phyloP scores from a whole-genome alignment of 169 alveolate genomes.

The Plasmodium gonderi region DNA sequence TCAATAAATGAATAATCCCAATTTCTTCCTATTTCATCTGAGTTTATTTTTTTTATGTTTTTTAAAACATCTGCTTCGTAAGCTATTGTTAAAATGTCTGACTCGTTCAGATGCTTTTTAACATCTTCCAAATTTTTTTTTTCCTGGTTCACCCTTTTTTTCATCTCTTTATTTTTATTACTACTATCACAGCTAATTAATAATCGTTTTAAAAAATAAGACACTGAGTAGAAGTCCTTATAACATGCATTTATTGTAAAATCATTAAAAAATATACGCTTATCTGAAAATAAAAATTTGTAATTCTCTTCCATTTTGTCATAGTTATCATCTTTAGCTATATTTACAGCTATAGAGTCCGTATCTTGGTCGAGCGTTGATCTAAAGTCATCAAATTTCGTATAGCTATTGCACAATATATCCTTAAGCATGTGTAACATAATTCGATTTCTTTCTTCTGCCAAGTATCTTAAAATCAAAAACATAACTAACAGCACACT shows the following conservation, averaged over 20 bases:
- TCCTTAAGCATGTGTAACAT: conserved; percentile 29
- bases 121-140: conserved; percentile 17
- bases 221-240: conserved; percentile 47
- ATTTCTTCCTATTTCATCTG: conserved; percentile 74
- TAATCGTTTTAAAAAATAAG: conserved; percentile 53
- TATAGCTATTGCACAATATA: conserved; percentile 6
- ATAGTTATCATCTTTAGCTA: conserved; percentile 20
- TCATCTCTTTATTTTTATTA: not conserved
- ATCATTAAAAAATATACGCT: conserved; percentile 49
- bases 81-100: conserved; percentile 62
- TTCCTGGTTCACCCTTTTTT: not conserved
- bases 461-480: conserved; percentile 21
- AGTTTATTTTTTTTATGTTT: conserved; percentile 55
- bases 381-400: not conserved
- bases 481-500: conserved; percentile 42
- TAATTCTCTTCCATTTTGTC: conserved; percentile 20
- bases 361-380: not conserved
- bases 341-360: conserved; percentile 54
- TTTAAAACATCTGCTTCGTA: conserved; percentile 68
- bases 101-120: conserved; percentile 41
- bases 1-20: conserved; percentile 74
- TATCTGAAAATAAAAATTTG: conserved; percentile 56
- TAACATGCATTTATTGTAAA: conserved; percentile 64
- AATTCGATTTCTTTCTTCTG: conserved; percentile 45
- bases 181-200: conserved; percentile 13